These are phyloP conservation scores for Tylopilus sp. DNA, from an alignment of 1,284 basidiomycete species.

Conservation along the genomic window DNA sequence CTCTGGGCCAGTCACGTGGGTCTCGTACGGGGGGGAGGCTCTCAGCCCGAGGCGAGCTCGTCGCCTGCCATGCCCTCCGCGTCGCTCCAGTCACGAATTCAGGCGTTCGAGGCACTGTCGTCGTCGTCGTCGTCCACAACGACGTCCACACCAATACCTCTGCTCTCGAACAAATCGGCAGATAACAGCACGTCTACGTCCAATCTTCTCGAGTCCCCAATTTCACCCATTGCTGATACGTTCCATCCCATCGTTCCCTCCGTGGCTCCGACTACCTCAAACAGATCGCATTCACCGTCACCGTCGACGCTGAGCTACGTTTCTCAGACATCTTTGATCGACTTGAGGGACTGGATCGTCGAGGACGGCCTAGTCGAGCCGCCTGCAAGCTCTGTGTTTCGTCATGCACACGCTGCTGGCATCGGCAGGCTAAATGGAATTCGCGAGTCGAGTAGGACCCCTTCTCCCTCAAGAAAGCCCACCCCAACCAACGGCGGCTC, in stretches of 20 bases:
- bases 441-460: constrained; percentile 23
- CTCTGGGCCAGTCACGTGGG: constrained; percentile 3
- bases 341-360: constrained; percentile 71
- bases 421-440: constrained; percentile 28
- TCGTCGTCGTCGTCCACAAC: constrained; percentile 17
- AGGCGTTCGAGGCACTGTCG: constrained; percentile 47
- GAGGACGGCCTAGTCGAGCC: constrained; percentile 50
- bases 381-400: constrained; percentile 18
- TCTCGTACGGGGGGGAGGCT: not conserved
- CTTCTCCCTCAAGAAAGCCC: constrained; percentile 20
- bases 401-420: constrained; percentile 16
- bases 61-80: constrained; percentile 44
- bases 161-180: not conserved
- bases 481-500: constrained; percentile 1
- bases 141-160: not conserved
- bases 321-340: constrained; percentile 61
- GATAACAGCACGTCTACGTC: constrained; percentile 3
- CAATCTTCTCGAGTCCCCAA: constrained; percentile 44
- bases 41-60: not conserved
- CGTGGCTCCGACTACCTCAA: constrained; percentile 26
- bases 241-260: constrained; percentile 36
- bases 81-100: constrained; percentile 55
- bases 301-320: constrained; percentile 53
- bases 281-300: constrained; percentile 48
- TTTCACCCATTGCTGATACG: constrained; percentile 41